Evolutionary conservation across 2,329 filamentous ascomycete genomes (phyloP).

Genomic region (Pestalotiopsis sp.): DNA sequence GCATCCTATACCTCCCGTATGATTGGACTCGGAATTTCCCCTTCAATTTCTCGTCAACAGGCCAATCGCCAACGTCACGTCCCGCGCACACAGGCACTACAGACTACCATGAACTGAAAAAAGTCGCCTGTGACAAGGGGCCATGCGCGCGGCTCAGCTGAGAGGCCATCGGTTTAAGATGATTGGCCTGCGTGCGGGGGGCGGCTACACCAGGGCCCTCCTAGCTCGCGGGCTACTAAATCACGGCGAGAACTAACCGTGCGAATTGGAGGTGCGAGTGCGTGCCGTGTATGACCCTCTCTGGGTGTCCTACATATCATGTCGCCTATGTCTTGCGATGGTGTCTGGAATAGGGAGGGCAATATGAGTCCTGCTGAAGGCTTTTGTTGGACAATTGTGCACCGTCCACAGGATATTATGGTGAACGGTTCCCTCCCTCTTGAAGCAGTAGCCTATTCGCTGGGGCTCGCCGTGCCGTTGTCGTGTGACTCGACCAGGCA

Average conservation of each 20-base stretch:
- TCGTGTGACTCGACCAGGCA: neutral
- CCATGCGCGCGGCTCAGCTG: slow-evolving; percentile 7
- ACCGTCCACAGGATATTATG: no score
- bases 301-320: neutral
- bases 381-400: no score
- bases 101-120: no score
- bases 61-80: no score
- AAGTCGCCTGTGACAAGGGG: no score
- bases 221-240: neutral
- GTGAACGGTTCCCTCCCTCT: no score
- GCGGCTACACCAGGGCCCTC: neutral
- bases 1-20: no score
- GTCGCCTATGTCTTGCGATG: neutral
- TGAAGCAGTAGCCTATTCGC: neutral
- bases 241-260: neutral
- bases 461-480: neutral
- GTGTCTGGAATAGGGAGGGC: neutral
- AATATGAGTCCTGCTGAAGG: no score
- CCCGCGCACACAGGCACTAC: no score
- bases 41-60: no score
- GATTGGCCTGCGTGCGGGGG: slow-evolving; percentile 1
- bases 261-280: neutral
- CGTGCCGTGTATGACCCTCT: neutral
- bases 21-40: no score
- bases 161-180: neutral